Evolutionary conservation across 352 stramenopile species (phyloP).

Genomic region (Phytopythium chamaehyphon): DNA sequence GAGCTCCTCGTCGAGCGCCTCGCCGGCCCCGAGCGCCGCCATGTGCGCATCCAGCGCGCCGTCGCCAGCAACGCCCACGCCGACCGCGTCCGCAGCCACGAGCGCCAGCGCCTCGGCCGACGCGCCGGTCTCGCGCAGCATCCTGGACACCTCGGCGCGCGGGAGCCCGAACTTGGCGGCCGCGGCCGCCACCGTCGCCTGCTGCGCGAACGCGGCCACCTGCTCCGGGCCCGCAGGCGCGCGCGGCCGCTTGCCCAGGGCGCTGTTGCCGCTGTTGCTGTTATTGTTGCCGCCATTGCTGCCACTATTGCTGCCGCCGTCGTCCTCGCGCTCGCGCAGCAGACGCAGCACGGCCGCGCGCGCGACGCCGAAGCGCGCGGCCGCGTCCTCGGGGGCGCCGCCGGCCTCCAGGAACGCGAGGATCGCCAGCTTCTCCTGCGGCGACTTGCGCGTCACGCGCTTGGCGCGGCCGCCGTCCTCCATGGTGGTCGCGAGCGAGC

Average conservation of each 20-base stretch:
- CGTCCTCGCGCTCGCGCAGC: slow-evolving; percentile 5
- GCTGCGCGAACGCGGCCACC: slow-evolving; percentile 4
- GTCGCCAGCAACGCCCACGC: background rate
- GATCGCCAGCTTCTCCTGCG: slow-evolving; percentile 11
- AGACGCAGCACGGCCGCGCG: slow-evolving; percentile 3
- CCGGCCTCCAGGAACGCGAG: slow-evolving; percentile 8
- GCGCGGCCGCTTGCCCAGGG: slow-evolving; percentile 3
- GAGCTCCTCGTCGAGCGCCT: background rate
- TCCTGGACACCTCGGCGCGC: slow-evolving; percentile 19
- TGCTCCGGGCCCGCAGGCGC: background rate
- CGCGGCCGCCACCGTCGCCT: slow-evolving; percentile 7
- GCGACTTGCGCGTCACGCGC: slow-evolving; percentile 15
- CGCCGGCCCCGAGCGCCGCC: background rate
- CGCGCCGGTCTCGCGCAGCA: slow-evolving; percentile 17
- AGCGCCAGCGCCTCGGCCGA: background rate
- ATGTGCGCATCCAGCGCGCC: slow-evolving; percentile 12
- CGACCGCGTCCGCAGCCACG: background rate
- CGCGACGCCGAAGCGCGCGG: slow-evolving; percentile 8
- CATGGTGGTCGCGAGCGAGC: background rate
- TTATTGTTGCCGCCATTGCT: too few species aligned
- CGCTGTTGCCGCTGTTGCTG: background rate
- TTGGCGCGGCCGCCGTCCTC: slow-evolving; percentile 16
- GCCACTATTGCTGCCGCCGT: too few species aligned
- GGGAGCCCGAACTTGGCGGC: slow-evolving; percentile 24
- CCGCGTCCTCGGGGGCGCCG: slow-evolving; percentile 5